Evolutionary conservation across 768 basidiomycete species (phyloP).

Genomic region (Pulveroboletus frians): DNA sequence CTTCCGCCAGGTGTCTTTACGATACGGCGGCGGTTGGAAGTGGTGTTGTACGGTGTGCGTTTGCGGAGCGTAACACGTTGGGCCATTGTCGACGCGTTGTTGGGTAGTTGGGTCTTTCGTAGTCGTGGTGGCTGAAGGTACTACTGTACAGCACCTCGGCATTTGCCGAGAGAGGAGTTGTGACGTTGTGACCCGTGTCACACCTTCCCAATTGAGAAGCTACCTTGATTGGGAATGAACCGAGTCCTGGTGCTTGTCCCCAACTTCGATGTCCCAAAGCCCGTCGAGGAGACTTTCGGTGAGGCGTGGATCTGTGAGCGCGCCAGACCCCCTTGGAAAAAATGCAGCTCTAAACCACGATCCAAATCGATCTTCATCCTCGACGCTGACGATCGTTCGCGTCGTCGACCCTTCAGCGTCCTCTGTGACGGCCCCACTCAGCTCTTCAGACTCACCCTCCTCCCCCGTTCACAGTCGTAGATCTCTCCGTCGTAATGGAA

Average conservation of each 20-base stretch:
- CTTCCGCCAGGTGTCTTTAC: constrained; percentile 98
- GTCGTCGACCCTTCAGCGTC: constrained; percentile 39
- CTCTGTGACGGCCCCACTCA: constrained; percentile 12
- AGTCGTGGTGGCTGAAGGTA: constrained; percentile 18
- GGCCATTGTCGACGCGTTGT: constrained; percentile 57
- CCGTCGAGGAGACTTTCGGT: constrained; percentile 37
- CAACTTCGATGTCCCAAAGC: constrained; percentile 18
- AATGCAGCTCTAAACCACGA: constrained; percentile 50
- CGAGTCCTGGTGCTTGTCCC: not conserved
- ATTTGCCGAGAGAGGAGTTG: constrained; percentile 4
- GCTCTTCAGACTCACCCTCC: constrained; percentile 24
- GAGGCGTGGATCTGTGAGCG: constrained; percentile 64
- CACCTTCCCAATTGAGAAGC: constrained; percentile 3
- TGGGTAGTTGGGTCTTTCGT: not conserved
- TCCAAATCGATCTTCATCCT: constrained; percentile 51
- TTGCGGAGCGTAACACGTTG: constrained; percentile 99
- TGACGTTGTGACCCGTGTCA: not conserved
- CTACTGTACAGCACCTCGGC: constrained; percentile 22
- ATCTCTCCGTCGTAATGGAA: constrained; percentile 30
- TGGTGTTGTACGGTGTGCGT: constrained; percentile 97
- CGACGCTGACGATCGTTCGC: constrained; percentile 71
- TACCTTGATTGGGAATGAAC: not conserved
- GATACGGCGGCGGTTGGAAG: constrained; percentile 89
- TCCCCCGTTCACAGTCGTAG: constrained; percentile 27
- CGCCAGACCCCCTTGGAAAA: constrained; percentile 61